phyloP scores from a whole-genome alignment of 2,329 filamentous ascomycete species.

The Phyllosticta ampelicida region DNA sequence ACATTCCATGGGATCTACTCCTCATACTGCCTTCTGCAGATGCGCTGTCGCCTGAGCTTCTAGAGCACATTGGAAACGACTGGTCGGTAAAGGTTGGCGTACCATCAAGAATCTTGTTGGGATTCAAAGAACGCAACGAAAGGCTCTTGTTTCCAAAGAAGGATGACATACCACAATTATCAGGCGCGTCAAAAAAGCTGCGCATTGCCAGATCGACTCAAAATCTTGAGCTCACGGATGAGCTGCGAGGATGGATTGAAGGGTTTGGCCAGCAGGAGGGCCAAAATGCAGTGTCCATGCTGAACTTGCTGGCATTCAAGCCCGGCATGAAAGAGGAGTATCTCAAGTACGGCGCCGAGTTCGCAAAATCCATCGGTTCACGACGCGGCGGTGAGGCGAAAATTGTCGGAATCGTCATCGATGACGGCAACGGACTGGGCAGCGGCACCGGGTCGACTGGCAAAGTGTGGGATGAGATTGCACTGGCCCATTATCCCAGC shows the following conservation, averaged over 20 bases:
- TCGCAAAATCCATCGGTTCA: slow-evolving; percentile 38
- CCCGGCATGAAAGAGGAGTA: slow-evolving; percentile 43
- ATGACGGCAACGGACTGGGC: slow-evolving; percentile 14
- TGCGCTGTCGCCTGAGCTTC: slow-evolving; percentile 19
- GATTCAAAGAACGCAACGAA: slow-evolving; percentile 29
- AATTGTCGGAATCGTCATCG: slow-evolving; percentile 48
- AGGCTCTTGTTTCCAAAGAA: slow-evolving; percentile 28
- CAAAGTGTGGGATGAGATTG: slow-evolving; percentile 49
- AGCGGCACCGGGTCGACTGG: slow-evolving; percentile 17
- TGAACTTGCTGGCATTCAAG: slow-evolving; percentile 51
- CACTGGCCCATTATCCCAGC: slow-evolving; percentile 53
- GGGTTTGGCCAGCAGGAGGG: slow-evolving; percentile 21
- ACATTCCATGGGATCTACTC: slow-evolving; percentile 38
- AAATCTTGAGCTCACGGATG: slow-evolving; percentile 44
- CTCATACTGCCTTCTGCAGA: slow-evolving; percentile 30
- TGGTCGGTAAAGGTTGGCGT: slow-evolving; percentile 34
- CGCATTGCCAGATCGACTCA: slow-evolving; percentile 31
- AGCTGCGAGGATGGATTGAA: slow-evolving; percentile 42
- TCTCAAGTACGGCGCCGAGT: slow-evolving; percentile 47
- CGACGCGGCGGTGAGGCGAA: slow-evolving; percentile 49
- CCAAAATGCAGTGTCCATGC: slow-evolving; percentile 46
- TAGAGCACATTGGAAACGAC: slow-evolving; percentile 7
- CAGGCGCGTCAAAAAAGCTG: slow-evolving; percentile 20
- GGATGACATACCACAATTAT: slow-evolving; percentile 26
- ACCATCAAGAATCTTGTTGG: slow-evolving; percentile 30